These are phyloP conservation scores for Cytospora chrysosperma DNA, from an alignment of 2,329 filamentous ascomycete genomes.

Conservation along the genomic window DNA sequence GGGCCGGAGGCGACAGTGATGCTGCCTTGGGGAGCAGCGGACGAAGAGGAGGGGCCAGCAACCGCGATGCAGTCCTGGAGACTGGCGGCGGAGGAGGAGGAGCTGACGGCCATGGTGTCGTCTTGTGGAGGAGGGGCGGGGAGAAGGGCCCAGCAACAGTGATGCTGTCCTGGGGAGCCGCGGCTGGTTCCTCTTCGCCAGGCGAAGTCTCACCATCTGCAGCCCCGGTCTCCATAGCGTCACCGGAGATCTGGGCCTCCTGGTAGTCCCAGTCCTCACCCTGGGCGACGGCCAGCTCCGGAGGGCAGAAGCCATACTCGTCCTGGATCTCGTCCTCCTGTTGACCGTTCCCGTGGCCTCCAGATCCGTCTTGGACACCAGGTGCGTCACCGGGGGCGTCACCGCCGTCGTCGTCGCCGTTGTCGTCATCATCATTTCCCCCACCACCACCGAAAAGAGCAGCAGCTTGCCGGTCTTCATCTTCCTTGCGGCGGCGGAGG, in stretches of 20 bases:
- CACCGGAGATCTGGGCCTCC: neutral
- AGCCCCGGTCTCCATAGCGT: neutral
- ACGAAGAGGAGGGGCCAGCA: too few relatives aligned
- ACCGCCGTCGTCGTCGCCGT: neutral
- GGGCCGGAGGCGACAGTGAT: neutral
- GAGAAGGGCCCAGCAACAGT: neutral
- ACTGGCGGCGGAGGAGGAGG: too few relatives aligned
- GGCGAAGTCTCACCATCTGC: neutral
- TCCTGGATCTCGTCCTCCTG: too few relatives aligned
- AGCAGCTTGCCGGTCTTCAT: neutral
- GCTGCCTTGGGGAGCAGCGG: too few relatives aligned
- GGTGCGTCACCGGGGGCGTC: too few relatives aligned
- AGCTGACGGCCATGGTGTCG: too few relatives aligned
- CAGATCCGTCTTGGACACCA: neutral
- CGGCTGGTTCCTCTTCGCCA: neutral
- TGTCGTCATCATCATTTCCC: too few relatives aligned
- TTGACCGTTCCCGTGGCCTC: too few relatives aligned
- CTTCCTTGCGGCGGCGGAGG: too few relatives aligned
- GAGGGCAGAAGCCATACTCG: neutral
- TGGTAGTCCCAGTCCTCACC: neutral
- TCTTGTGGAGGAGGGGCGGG: too few relatives aligned
- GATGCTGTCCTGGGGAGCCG: neutral
- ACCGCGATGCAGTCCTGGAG: too few relatives aligned
- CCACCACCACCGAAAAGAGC: neutral
- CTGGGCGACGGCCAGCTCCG: neutral